These are phyloP conservation scores for Phytopythium montanum DNA, from an alignment of 352 stramenopile genomes.

Conservation along the genomic window DNA sequence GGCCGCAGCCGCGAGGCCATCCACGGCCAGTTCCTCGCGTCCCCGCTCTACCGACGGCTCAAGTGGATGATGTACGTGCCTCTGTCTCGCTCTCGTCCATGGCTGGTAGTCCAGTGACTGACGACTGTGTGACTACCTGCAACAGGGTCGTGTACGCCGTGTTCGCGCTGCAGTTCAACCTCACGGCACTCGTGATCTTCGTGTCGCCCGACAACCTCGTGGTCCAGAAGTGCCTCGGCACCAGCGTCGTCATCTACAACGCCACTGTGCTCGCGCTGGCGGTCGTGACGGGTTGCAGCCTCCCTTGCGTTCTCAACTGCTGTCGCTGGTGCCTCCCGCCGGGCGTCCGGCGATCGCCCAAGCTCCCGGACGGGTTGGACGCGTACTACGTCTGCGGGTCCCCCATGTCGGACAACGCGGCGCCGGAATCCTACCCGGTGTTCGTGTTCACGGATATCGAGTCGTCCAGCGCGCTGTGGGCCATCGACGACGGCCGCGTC, in stretches of 20 bases:
- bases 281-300: constrained; percentile 37
- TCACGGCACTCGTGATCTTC: constrained; percentile 37
- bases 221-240: constrained; percentile 19
- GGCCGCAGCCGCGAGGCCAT: constrained; percentile 40
- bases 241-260: constrained; percentile 39
- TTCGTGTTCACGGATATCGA: constrained; percentile 66
- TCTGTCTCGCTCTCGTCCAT: too few species aligned
- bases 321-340: constrained; percentile 27
- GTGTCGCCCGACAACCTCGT: constrained; percentile 9
- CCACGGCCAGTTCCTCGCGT: constrained; percentile 36
- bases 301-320: constrained; percentile 31
- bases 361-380: constrained; percentile 16
- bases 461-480: constrained; percentile 46
- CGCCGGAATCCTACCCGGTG: constrained; percentile 18
- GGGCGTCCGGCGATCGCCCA: constrained; percentile 17
- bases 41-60: constrained; percentile 39
- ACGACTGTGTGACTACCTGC: neutral
- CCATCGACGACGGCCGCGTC: constrained; percentile 20
- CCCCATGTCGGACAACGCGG: constrained; percentile 8
- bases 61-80: constrained; percentile 42
- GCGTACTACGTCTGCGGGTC: constrained; percentile 9
- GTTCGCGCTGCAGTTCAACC: constrained; percentile 52
- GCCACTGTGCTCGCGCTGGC: constrained; percentile 34
- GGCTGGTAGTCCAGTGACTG: neutral
- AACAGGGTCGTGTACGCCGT: constrained; percentile 28